A percentile compares a stretch with the other conserved stretches of the same genome.
Evolutionary conservation across 306 rosid genomes (phyloP).

Genomic region (Castanospermum australe): DNA sequence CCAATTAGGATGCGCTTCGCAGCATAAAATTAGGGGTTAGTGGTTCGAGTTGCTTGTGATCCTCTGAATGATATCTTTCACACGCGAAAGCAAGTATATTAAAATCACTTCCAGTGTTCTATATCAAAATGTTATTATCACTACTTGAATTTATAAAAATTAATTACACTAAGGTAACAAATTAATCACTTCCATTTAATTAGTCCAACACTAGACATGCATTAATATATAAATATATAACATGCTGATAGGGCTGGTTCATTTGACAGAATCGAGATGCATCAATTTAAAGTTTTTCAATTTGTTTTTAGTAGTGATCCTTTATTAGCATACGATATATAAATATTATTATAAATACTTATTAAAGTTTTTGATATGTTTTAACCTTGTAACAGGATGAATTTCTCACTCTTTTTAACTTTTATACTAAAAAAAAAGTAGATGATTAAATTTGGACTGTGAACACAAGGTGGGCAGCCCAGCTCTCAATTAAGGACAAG

Average conservation of each 20-base stretch:
- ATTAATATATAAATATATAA: too few relatives aligned
- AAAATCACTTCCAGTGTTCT: not conserved
- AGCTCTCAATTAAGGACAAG: not conserved
- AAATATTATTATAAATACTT: too few relatives aligned
- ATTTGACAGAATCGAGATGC: too few relatives aligned
- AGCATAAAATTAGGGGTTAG: not conserved
- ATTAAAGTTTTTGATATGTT: too few relatives aligned
- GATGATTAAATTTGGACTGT: too few relatives aligned
- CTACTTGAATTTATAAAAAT: not conserved
- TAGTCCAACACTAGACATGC: not conserved
- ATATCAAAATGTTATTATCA: not conserved
- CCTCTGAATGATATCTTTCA: not conserved
- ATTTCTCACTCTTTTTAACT: too few relatives aligned
- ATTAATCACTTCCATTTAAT: not conserved
- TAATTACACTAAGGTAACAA: not conserved
- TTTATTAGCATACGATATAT: too few relatives aligned
- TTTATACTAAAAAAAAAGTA: too few relatives aligned
- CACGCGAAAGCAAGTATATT: not conserved
- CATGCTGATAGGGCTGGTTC: too few relatives aligned
- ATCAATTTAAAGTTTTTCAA: too few relatives aligned
- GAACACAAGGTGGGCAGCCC: not conserved
- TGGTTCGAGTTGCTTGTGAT: constrained; percentile 25
- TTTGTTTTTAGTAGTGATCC: too few relatives aligned
- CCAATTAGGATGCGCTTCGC: not conserved
- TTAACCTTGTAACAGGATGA: too few relatives aligned